A percentile compares a stretch with the other conserved stretches of the same genome.
Evolutionary conservation across 306 rosid genomes (phyloP).

Genomic region (Sicyos baderoa): DNA sequence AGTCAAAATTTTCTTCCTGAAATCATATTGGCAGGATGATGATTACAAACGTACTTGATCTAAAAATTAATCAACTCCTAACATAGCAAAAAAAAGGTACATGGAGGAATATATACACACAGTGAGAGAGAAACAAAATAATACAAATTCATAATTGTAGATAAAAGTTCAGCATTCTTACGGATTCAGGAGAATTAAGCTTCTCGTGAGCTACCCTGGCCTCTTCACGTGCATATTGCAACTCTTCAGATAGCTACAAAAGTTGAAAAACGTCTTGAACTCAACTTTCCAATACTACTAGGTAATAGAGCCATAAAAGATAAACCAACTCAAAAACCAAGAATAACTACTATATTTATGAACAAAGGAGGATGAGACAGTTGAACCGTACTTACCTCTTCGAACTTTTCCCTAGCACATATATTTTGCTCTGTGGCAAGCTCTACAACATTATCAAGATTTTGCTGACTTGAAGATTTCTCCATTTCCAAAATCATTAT

Average conservation of each 20-base stretch:
- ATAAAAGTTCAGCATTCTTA: conserved; percentile 16
- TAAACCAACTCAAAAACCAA: conserved; percentile 17
- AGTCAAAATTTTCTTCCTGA: conserved; percentile 54
- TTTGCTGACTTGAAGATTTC: conserved; percentile 67
- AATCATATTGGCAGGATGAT: conserved; percentile 21
- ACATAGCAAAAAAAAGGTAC: not conserved
- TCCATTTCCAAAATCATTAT: conserved; percentile 68
- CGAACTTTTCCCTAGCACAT: conserved; percentile 50
- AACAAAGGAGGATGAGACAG: not conserved
- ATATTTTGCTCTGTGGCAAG: conserved; percentile 63
- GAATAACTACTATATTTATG: not conserved
- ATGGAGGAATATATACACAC: not conserved
- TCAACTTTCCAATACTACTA: not conserved
- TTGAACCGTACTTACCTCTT: conserved; percentile 48
- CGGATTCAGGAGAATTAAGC: conserved; percentile 36
- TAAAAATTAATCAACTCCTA: not conserved
- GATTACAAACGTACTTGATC: conserved; percentile 1
- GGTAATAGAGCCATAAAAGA: not conserved
- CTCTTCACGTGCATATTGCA: conserved; percentile 50
- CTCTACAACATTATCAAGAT: conserved; percentile 61
- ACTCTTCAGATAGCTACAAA: conserved; percentile 61
- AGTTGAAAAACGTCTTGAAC: conserved; percentile 16
- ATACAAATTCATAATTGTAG: conserved; percentile 11
- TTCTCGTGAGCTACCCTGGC: conserved; percentile 52
- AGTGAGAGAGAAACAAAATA: not conserved